Percentiles rank a stretch among this genome's conserved stretches.
Conservation (phyloP, 345 rosid species). For the Abelmoschus esculentus region DNA sequence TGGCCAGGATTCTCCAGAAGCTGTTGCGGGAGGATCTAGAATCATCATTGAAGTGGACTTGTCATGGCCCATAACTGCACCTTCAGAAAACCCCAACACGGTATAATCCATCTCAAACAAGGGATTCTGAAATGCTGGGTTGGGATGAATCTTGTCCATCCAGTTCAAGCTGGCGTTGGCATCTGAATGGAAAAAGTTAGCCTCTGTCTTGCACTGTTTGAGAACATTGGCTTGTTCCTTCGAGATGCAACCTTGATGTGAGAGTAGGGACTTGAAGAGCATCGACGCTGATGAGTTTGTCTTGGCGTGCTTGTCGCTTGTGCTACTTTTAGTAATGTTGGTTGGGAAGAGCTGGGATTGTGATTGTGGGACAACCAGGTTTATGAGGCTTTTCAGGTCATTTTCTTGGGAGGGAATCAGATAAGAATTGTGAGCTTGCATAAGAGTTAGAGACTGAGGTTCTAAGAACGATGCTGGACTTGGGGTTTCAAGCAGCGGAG, state of each 20-base stretch:
- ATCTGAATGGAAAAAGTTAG: too few species aligned
- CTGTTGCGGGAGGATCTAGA: too few species aligned
- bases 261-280: too few species aligned
- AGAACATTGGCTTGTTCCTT: too few species aligned
- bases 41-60: conserved; percentile 29
- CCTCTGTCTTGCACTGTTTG: too few species aligned
- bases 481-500: conserved; percentile 43
- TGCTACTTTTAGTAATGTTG: neutral
- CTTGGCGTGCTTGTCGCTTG: too few species aligned
- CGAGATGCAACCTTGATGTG: too few species aligned
- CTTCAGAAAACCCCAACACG: conserved; percentile 30
- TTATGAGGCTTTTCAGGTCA: conserved; percentile 43
- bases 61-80: conserved; percentile 19
- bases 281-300: too few species aligned
- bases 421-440: conserved; percentile 22
- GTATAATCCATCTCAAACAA: conserved; percentile 41
- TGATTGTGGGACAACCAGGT: conserved; percentile 30
- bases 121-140: conserved; percentile 32
- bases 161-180: conserved; percentile 14
- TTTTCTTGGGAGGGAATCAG: conserved; percentile 31
- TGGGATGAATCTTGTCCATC: conserved; percentile 31
- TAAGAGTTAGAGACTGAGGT: conserved; percentile 14
- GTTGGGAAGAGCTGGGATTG: conserved; percentile 25
- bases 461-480: conserved; percentile 27
- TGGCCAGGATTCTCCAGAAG: conserved; percentile 36